Percentiles rank a stretch among this genome's conserved stretches.
phyloP scores from a whole-genome alignment of 371 early-diverging fungal species.

The Syncephalastrum contaminatum region DNA sequence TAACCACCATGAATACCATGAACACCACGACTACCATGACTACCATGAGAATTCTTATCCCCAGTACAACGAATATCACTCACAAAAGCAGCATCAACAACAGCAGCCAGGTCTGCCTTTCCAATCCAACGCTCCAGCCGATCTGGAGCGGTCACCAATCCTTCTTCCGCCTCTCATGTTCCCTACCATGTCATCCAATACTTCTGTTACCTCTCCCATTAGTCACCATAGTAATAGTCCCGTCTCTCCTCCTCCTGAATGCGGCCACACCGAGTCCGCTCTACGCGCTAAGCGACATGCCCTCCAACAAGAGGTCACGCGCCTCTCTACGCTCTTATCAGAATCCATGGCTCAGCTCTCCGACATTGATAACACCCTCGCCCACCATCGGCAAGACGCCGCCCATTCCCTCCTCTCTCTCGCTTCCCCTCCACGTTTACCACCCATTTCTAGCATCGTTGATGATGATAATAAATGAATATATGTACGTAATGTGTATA shows the following conservation, averaged over 20 bases:
- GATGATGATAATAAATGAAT: too few relatives aligned
- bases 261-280: constrained; percentile 35
- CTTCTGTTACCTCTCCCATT: not conserved
- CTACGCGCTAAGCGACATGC: constrained; percentile 53
- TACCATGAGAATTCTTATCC: too few relatives aligned
- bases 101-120: constrained; percentile 3
- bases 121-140: constrained; percentile 6
- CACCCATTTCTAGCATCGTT: constrained; percentile 4
- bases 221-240: not conserved
- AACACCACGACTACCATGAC: too few relatives aligned
- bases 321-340: constrained; percentile 49
- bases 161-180: constrained; percentile 5
- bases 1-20: too few relatives aligned
- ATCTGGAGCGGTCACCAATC: constrained; percentile 1
- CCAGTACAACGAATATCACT: too few relatives aligned
- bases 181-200: not conserved
- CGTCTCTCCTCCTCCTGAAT: constrained; percentile 15
- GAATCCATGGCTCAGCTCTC: constrained; percentile 51
- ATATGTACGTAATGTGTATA: too few relatives aligned
- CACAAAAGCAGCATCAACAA: not conserved
- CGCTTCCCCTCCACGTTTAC: constrained; percentile 3
- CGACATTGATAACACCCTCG: constrained; percentile 49
- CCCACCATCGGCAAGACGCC: constrained; percentile 12
- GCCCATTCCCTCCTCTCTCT: constrained; percentile 11
- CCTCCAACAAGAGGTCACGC: constrained; percentile 55